Conservation (phyloP, 352 stramenopile species). For the Phytophthora brassicae region DNA sequence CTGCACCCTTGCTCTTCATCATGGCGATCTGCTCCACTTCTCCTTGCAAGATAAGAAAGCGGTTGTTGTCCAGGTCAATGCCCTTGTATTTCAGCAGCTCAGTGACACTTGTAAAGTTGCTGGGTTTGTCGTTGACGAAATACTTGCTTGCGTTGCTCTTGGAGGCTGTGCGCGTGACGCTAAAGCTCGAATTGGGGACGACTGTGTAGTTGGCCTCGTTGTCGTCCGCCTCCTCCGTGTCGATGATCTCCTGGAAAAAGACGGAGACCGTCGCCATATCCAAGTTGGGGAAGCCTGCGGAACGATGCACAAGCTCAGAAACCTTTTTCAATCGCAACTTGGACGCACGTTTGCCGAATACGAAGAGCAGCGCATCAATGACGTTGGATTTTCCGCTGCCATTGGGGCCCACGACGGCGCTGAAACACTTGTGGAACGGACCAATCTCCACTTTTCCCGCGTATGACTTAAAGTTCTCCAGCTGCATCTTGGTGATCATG, state of each 20-base stretch:
- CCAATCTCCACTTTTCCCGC: conserved; percentile 96
- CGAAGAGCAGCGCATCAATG: conserved; percentile 99
- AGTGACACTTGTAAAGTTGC: conserved; percentile 95
- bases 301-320: conserved; percentile 98
- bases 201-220: conserved; percentile 93
- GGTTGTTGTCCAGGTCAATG: conserved; percentile 99
- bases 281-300: conserved; percentile 87
- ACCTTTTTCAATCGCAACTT: conserved; percentile 96
- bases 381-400: conserved; percentile 99
- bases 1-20: conserved; percentile 98
- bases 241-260: conserved; percentile 98
- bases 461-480: conserved; percentile 99
- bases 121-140: conserved; percentile 92
- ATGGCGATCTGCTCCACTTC: conserved; percentile 98
- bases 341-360: conserved; percentile 99
- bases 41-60: conserved; percentile 98
- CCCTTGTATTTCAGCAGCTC: conserved; percentile 93
- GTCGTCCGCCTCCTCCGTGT: conserved; percentile 50
- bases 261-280: conserved; percentile 96
- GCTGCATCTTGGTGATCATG: conserved; percentile 97
- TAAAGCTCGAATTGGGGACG: conserved; percentile 89
- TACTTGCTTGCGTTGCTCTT: conserved; percentile 97
- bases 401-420: conserved; percentile 97
- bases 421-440: conserved; percentile 99
- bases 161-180: conserved; percentile 93